phyloP scores from a whole-genome alignment of 768 basidiomycete species.

The Pleurotus ostreatus region DNA sequence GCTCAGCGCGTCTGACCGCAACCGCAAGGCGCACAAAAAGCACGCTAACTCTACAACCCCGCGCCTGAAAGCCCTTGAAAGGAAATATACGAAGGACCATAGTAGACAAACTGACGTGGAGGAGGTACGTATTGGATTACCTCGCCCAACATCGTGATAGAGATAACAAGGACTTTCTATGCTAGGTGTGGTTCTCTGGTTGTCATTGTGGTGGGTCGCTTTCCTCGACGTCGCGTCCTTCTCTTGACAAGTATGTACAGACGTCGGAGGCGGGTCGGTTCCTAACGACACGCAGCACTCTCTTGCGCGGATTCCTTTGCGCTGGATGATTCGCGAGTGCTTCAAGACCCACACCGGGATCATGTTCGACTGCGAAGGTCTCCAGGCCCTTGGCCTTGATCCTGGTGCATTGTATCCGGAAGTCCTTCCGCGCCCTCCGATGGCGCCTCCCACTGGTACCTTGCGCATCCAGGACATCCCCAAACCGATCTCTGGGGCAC shows the following conservation, averaged over 20 bases:
- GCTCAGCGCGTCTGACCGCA: slow-evolving; percentile 14
- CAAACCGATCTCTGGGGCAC: not conserved
- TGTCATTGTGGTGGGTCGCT: slow-evolving; percentile 39
- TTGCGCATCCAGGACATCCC: slow-evolving; percentile 19
- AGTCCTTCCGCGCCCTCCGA: slow-evolving; percentile 26
- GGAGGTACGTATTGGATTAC: slow-evolving; percentile 49
- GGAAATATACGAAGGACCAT: slow-evolving; percentile 18
- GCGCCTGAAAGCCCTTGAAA: slow-evolving; percentile 16
- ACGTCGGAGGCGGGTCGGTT: too few species aligned
- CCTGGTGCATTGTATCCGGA: slow-evolving; percentile 30
- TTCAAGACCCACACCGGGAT: slow-evolving; percentile 55
- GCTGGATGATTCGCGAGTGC: slow-evolving; percentile 72
- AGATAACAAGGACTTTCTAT: slow-evolving; percentile 29
- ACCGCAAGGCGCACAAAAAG: not conserved
- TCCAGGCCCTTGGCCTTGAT: slow-evolving; percentile 40
- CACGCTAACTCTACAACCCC: not conserved
- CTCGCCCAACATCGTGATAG: slow-evolving; percentile 11
- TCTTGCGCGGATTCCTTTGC: slow-evolving; percentile 49
- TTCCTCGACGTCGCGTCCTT: not conserved
- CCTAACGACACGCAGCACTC: slow-evolving; percentile 16
- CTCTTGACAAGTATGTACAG: too few species aligned
- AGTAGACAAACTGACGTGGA: slow-evolving; percentile 32
- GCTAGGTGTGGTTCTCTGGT: slow-evolving; percentile 62
- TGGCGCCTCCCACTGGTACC: slow-evolving; percentile 14
- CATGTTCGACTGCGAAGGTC: slow-evolving; percentile 44